Base-by-base conservation (phyloP, 108 stramenopile species). In the Cyclotella choctawhatcheeana region DNA sequence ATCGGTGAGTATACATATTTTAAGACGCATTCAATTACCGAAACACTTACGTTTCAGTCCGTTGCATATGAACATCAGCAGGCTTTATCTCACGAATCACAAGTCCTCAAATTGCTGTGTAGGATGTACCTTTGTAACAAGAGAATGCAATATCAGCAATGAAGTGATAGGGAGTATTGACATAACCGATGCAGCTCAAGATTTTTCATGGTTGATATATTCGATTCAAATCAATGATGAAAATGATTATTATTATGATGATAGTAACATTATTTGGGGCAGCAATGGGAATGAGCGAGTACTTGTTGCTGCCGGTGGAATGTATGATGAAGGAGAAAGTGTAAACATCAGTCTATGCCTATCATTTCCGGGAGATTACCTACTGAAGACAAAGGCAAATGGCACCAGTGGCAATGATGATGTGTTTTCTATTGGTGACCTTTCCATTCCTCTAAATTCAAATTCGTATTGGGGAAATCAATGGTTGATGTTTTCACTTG, bases 81-180 rank as follows among this genome's bases (percentile, higher is more conserved):
- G n/a, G n/a, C n/a, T n/a, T n/a, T n/a, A n/a, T n/a, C n/a, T n/a
- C n/a, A n/a, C n/a, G n/a, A n/a, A n/a, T n/a, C n/a, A n/a, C n/a
- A n/a, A n/a, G n/a, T n/a, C n/a, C n/a, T n/a, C n/a, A n/a, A n/a
- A n/a, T n/a, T n/a, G n/a, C n/a, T n/a, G n/a, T n/a, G n/a, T n/a
- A n/a, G n/a, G 64, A 7, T 65, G 64, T 47, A 68, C 67, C 2
- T 54, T 68, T 68, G 67, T 68, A 8, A 68, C n/a, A 33, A 20
- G 5, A 5, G 67, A 53, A 22, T 68, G 67, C 53, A 40, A 68
- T 31, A 20, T 47, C 12, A 24, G 25, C 6, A 8, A 32, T 35
- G 53, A 53, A 55, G 21, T 12, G 7, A 31, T 24, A 16, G 25
- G 26, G 3, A 24, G 3, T 16, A 54, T 68, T 13, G 21, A 68